Conservation (phyloP, 1,284 basidiomycete genomes). For the Melampsora americana region DNA sequence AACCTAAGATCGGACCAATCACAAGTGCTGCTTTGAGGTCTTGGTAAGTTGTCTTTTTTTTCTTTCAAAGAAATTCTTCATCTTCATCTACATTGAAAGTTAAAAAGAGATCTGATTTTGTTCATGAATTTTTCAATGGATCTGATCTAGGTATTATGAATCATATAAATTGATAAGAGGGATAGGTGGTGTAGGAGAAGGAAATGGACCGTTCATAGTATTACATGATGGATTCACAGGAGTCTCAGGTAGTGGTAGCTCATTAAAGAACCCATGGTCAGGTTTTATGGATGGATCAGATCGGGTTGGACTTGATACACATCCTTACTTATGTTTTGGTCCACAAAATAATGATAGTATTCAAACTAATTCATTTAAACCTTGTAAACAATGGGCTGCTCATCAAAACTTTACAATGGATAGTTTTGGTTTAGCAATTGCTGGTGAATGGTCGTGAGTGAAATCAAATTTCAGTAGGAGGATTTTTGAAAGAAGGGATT, state of each 20-base stretch:
- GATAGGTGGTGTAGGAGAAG: constrained; percentile 74
- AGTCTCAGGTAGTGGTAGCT: constrained; percentile 10
- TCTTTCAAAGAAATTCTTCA: neutral
- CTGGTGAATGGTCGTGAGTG: constrained; percentile 43
- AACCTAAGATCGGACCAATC: constrained; percentile 46
- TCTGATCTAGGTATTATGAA: constrained; percentile 64
- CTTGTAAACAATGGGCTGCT: constrained; percentile 40
- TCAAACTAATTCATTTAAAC: constrained; percentile 17
- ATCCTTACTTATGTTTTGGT: constrained; percentile 36
- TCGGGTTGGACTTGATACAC: constrained; percentile 37
- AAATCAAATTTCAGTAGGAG: too few relatives aligned
- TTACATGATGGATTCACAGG: constrained; percentile 74
- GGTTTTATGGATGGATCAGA: constrained; percentile 42
- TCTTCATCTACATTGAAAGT: neutral
- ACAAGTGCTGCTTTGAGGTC: constrained; percentile 25
- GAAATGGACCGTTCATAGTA: constrained; percentile 75
- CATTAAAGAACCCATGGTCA: constrained; percentile 27
- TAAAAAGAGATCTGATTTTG: neutral
- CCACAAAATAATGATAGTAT: constrained; percentile 20
- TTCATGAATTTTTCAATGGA: too few relatives aligned
- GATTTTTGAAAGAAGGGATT: too few relatives aligned
- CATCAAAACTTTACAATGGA: constrained; percentile 39
- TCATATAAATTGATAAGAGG: constrained; percentile 73
- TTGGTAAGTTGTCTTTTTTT: constrained; percentile 23
- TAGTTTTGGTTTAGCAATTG: constrained; percentile 29